phyloP scores from a whole-genome alignment of 225 moss, liverwort and hornwort species.

The Lunularia cruciata region DNA sequence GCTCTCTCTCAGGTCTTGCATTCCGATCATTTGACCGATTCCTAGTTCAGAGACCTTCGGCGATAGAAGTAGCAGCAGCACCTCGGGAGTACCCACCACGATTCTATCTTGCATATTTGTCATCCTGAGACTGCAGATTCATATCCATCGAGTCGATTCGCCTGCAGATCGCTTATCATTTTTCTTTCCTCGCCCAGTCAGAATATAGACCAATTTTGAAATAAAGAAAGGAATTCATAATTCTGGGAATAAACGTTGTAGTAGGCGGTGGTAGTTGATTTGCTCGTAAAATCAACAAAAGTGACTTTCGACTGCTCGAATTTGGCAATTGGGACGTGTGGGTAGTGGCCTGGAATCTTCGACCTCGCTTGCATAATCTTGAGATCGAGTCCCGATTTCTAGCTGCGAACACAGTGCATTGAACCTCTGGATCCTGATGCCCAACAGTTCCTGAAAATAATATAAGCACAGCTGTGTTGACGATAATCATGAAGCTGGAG shows the following conservation, averaged over 20 bases:
- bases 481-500: constrained; percentile 18
- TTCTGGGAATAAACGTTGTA: too few relatives aligned
- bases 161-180: too few relatives aligned
- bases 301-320: not conserved
- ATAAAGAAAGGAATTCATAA: too few relatives aligned
- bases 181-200: too few relatives aligned
- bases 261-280: not conserved
- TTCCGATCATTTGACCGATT: not conserved
- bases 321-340: not conserved
- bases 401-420: not conserved
- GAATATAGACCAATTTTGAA: too few relatives aligned
- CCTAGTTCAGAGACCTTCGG: too few relatives aligned
- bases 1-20: not conserved
- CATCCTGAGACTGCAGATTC: not conserved
- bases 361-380: not conserved
- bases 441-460: not conserved
- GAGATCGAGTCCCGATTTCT: constrained; percentile 2
- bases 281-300: not conserved
- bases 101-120: not conserved
- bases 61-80: not conserved
- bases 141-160: not conserved
- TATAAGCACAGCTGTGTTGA: not conserved
- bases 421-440: not conserved
- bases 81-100: not conserved
- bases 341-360: not conserved